Conservation (phyloP, 306 rosid genomes). For the Fragaria ananassa region DNA sequence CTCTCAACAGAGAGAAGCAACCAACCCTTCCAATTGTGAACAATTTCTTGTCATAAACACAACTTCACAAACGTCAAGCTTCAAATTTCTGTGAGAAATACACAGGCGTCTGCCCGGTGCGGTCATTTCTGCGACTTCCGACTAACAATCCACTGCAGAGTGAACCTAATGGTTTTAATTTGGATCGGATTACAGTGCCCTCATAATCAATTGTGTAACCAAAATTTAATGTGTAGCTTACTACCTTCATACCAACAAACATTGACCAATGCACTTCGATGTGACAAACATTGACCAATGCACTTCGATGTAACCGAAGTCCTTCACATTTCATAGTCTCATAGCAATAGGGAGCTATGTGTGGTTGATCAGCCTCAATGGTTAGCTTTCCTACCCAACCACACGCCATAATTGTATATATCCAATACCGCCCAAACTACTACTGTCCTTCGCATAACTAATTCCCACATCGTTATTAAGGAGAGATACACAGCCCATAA, state of each 20-base stretch:
- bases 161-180: no score
- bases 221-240: background rate
- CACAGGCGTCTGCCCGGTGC: no score
- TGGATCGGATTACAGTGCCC: background rate
- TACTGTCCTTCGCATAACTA: conserved; percentile 6
- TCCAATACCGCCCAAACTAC: conserved; percentile 26
- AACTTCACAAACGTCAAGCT: background rate
- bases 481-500: background rate
- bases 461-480: background rate
- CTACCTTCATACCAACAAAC: background rate
- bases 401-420: conserved; percentile 37
- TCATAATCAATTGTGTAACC: background rate
- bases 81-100: background rate
- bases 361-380: conserved; percentile 18
- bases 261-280: background rate
- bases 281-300: background rate
- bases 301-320: background rate
- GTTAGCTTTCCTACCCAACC: conserved; percentile 84
- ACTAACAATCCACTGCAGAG: no score
- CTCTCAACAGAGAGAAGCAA: background rate
- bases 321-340: background rate
- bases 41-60: background rate
- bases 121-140: no score
- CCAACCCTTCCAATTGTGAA: background rate
- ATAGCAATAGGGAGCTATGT: background rate